Conservation (phyloP, 768 basidiomycete species). For the Pholiota molesta region DNA sequence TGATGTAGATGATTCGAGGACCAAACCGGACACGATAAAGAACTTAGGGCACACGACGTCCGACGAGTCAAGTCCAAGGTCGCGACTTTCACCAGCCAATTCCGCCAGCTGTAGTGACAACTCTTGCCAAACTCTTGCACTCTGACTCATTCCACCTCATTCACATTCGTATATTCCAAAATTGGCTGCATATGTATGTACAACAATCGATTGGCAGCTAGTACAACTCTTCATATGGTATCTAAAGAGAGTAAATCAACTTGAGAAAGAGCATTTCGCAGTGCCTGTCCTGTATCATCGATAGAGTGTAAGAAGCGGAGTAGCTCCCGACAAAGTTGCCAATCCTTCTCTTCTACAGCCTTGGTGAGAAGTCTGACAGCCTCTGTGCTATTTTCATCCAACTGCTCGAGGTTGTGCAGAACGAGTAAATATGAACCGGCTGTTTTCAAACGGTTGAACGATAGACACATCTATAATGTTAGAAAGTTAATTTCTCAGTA, state of each 20-base stretch:
- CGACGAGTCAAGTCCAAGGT: no score
- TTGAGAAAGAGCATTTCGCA: slow-evolving; percentile 62
- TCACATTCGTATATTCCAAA: no score
- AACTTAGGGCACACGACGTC: no score
- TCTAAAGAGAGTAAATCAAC: slow-evolving; percentile 23
- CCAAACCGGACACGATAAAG: no score
- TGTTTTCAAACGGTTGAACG: slow-evolving; percentile 74
- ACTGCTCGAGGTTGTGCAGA: slow-evolving; percentile 89
- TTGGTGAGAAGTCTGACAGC: slow-evolving; percentile 78
- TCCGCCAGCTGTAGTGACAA: no score
- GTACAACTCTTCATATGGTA: not conserved
- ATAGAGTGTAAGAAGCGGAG: slow-evolving; percentile 91
- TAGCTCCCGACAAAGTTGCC: slow-evolving; percentile 90
- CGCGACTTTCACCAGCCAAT: no score
- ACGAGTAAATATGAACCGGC: slow-evolving; percentile 94
- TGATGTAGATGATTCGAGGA: not conserved
- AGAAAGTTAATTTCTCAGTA: slow-evolving; percentile 3
- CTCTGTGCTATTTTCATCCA: slow-evolving; percentile 79
- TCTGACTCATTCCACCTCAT: no score
- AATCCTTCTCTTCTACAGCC: slow-evolving; percentile 80
- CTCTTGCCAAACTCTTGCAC: no score
- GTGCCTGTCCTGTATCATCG: slow-evolving; percentile 79
- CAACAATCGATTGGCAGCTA: not conserved
- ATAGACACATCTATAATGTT: slow-evolving; percentile 65
- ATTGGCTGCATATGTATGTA: not conserved